Percentiles rank a stretch among this genome's conserved stretches.
phyloP scores from a whole-genome alignment of 2,329 filamentous ascomycete genomes.

The Arthrobotrys sphaeroides region DNA sequence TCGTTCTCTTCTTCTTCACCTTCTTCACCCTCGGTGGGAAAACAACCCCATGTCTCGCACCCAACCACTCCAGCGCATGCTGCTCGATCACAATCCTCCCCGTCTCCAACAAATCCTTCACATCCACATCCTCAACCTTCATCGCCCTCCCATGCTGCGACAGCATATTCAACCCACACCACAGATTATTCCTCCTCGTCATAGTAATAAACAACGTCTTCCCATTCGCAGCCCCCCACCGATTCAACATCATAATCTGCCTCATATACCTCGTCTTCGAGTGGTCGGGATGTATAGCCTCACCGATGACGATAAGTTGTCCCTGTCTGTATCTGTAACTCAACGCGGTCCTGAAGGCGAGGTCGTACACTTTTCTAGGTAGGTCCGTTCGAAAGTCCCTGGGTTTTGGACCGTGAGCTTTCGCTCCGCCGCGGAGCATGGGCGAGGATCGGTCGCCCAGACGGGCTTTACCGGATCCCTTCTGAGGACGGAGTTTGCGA shows the following conservation, averaged over 20 bases:
- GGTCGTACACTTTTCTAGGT: slow-evolving; percentile 89
- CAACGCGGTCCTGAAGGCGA: slow-evolving; percentile 92
- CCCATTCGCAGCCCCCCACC: slow-evolving; percentile 73
- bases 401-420: slow-evolving; percentile 87
- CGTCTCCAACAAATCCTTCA: slow-evolving; percentile 90
- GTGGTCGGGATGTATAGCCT: slow-evolving; percentile 75
- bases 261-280: slow-evolving; percentile 72
- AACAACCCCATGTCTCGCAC: slow-evolving; percentile 69
- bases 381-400: slow-evolving; percentile 87
- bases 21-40: slow-evolving; percentile 34
- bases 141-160: slow-evolving; percentile 75
- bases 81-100: slow-evolving; percentile 88
- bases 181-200: slow-evolving; percentile 70
- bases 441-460: slow-evolving; percentile 83
- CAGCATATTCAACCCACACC: slow-evolving; percentile 72
- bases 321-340: slow-evolving; percentile 89
- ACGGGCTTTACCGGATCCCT: slow-evolving; percentile 83
- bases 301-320: slow-evolving; percentile 85
- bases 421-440: slow-evolving; percentile 83
- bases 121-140: slow-evolving; percentile 81
- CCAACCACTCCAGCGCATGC: slow-evolving; percentile 77
- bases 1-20: not conserved
- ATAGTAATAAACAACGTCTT: slow-evolving; percentile 79
- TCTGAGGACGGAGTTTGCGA: slow-evolving; percentile 84
- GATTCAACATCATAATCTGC: slow-evolving; percentile 75